These are phyloP conservation scores for Leishmania guyanensis DNA, from an alignment of 208 protist species.

Conservation along the genomic window DNA sequence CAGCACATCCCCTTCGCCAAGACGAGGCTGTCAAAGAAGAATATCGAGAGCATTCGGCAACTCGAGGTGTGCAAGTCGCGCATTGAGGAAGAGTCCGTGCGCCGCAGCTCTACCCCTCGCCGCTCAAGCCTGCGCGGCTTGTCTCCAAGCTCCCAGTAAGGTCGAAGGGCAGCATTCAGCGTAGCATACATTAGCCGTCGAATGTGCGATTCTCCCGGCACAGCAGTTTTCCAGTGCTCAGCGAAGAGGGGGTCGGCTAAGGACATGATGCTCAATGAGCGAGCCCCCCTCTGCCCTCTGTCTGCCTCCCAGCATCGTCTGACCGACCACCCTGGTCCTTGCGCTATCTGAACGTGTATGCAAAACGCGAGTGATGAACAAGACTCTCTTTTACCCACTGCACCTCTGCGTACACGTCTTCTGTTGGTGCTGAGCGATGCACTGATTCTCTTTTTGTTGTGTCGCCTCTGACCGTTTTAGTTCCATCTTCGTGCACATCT, in stretches of 20 bases:
- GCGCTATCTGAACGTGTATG: not conserved
- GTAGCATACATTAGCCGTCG: not conserved
- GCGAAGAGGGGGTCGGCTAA: not conserved
- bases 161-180: not conserved
- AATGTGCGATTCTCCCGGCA: not conserved
- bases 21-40: constrained; percentile 57
- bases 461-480: not conserved
- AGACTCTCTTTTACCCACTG: not conserved
- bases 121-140: constrained; percentile 25
- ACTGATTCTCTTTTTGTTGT: not conserved
- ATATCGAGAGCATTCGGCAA: constrained; percentile 64
- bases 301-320: not conserved
- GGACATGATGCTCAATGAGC: not conserved
- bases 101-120: constrained; percentile 39
- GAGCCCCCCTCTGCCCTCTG: not conserved
- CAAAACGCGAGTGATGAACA: not conserved
- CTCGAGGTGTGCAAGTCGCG: constrained; percentile 60
- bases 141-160: constrained; percentile 21
- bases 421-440: not conserved
- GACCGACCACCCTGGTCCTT: too few species aligned
- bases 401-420: not conserved
- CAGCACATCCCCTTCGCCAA: constrained; percentile 77
- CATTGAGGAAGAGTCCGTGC: constrained; percentile 57
- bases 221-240: not conserved
- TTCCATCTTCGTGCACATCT: not conserved